Conservation (phyloP, 345 rosid genomes). For the Cardamine resedifolia region DNA sequence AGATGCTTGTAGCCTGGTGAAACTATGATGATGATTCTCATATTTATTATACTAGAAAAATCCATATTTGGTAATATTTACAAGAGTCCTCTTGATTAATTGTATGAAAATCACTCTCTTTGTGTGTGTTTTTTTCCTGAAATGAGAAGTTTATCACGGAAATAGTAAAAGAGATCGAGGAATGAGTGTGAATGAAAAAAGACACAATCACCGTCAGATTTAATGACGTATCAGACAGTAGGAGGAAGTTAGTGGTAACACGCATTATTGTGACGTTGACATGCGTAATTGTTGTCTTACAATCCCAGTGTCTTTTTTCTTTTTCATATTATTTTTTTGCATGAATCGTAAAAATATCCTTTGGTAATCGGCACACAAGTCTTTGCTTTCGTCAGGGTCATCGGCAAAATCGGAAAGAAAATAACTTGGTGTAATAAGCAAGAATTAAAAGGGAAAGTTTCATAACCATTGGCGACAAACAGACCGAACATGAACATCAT, state of each 20-base stretch:
- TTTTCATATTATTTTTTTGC: too few species aligned
- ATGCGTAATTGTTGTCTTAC: slow-evolving; percentile 13
- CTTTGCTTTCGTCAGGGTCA: too few species aligned
- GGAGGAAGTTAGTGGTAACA: not conserved
- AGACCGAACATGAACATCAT: too few species aligned
- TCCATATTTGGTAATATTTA: not conserved
- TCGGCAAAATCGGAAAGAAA: too few species aligned
- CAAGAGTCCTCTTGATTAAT: not conserved
- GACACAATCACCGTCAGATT: slow-evolving; percentile 16
- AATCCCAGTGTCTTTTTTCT: not conserved
- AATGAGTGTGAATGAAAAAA: not conserved
- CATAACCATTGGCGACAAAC: too few species aligned
- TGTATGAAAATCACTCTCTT: not conserved
- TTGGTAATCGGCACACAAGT: too few species aligned
- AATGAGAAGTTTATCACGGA: not conserved
- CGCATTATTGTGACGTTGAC: slow-evolving; percentile 33
- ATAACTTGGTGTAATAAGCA: too few species aligned
- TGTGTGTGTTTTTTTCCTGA: not conserved
- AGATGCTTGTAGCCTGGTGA: not conserved
- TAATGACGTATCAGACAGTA: slow-evolving; percentile 16
- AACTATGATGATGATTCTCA: not conserved
- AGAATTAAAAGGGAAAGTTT: too few species aligned
- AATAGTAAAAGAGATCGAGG: not conserved
- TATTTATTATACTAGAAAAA: slow-evolving; percentile 12
- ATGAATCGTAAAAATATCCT: too few species aligned